Base-by-base conservation (phyloP, 2,329 filamentous ascomycete genomes). In the Lecanicillium sp. region DNA sequence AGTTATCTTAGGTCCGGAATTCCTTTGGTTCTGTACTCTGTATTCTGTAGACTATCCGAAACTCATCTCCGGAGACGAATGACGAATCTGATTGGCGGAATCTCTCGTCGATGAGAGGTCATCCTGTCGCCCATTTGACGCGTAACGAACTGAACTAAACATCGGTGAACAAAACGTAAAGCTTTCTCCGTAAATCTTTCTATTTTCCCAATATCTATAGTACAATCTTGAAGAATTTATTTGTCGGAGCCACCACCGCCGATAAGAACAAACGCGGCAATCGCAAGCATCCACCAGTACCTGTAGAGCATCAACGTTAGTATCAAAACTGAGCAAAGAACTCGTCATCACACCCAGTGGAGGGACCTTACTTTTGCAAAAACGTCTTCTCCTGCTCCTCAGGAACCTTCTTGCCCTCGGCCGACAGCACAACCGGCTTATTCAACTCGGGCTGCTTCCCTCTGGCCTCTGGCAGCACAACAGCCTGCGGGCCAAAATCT, bases 211-310 rank as follows among this genome's bases (percentile, higher is more conserved):
- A 33, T 16, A n/a, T 33, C 29, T 32, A 31, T 37, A 28, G 37
- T 35, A 20, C 29, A 39, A 20, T 40, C 40, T 33, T 16, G 14
- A n/a, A 9, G 32, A 22, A n/a, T 16, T 63, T 65, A 73, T 59
- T 75, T 74, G 48, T 68, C 65, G 9, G 65, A 67, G 20, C 69
- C 73, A 37, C 74, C 70, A 33, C 70, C 67, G 35, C 69, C 64
- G 45, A 78, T 49, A 6, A 75, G 54, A 46, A 83, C 54, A 35
- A 81, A 49, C 19, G 70, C 61, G 18, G 66, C 68, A 19, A 75
- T 65, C 15, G 62, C 70, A 57, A 79, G 58, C 48, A 78, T 55
- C 78, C 78, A 83, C 79, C 79, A 83, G 55, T 83, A 83, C 57
- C 76, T 80, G 47, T 37, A 40, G 29, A 30, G 19, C 11, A 7